These are phyloP conservation scores for Globisporangium rhizosaccharum DNA, from an alignment of 352 stramenopile genomes.

Conservation along the genomic window DNA sequence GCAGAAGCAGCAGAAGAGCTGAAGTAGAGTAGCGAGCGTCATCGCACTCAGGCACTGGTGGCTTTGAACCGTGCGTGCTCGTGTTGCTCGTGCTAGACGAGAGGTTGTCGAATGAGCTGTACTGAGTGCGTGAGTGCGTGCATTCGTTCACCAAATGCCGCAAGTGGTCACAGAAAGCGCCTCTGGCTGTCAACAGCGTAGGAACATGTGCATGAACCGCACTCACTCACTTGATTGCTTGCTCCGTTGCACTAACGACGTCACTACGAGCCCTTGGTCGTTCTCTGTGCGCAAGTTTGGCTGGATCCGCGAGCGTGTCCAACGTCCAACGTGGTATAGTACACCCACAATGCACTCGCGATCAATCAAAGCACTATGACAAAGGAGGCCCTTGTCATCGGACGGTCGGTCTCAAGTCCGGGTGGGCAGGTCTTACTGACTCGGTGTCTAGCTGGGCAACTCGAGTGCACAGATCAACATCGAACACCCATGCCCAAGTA, in stretches of 20 bases:
- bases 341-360: too few species aligned
- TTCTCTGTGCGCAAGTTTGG: too few species aligned
- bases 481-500: too few species aligned
- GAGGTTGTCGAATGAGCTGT: not conserved
- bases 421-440: too few species aligned
- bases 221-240: not conserved
- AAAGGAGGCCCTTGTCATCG: too few species aligned
- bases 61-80: not conserved
- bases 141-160: not conserved
- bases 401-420: too few species aligned
- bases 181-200: not conserved
- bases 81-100: not conserved
- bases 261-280: not conserved
- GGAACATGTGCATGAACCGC: not conserved
- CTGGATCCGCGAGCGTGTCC: too few species aligned
- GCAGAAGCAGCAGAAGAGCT: not conserved
- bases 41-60: not conserved
- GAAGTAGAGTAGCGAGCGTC: not conserved
- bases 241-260: not conserved
- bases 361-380: too few species aligned
- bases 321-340: too few species aligned
- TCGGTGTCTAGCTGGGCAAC: too few species aligned
- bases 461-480: too few species aligned
- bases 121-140: too few species aligned
- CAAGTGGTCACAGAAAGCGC: not conserved